phyloP scores from a whole-genome alignment of 1,139 yeast species.

The Blastobotrys capitulatus region DNA sequence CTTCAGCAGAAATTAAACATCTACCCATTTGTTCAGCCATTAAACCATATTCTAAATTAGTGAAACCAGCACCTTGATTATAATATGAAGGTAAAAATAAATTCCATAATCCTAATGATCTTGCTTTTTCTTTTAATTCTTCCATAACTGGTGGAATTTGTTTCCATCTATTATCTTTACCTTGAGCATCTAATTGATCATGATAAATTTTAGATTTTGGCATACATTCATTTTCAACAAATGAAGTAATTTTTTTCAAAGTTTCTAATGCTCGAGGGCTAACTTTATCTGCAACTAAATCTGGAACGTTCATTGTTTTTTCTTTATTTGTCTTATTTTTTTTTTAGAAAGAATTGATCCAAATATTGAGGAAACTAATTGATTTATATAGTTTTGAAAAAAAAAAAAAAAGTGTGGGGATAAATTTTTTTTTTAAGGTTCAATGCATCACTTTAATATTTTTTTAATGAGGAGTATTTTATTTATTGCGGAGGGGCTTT shows the following conservation, averaged over 20 bases:
- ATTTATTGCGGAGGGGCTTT: too few relatives aligned
- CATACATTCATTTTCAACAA: constrained; percentile 54
- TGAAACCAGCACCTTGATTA: constrained; percentile 57
- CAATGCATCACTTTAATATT: too few relatives aligned
- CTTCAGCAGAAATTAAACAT: constrained; percentile 53
- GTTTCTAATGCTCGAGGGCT: constrained; percentile 49
- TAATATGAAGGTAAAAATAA: constrained; percentile 54
- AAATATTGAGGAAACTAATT: too few relatives aligned
- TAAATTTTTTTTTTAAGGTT: too few relatives aligned
- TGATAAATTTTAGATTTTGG: constrained; percentile 51
- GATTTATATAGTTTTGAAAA: too few relatives aligned
- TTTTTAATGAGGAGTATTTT: too few relatives aligned
- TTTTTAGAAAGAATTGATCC: neutral
- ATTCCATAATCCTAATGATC: constrained; percentile 58
- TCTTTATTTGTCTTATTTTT: neutral
- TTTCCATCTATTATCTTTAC: constrained; percentile 48
- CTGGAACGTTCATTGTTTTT: constrained; percentile 26
- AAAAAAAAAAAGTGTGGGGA: too few relatives aligned
- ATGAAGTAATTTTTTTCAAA: constrained; percentile 45
- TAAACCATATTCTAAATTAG: constrained; percentile 63
- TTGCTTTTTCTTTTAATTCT: constrained; percentile 51
- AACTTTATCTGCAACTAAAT: constrained; percentile 36
- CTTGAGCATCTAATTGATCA: constrained; percentile 34
- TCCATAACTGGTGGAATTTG: constrained; percentile 48
- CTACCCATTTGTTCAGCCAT: constrained; percentile 68